Evolutionary conservation across 176 grass and related monocot species (phyloP), one percentile per base, ranked within the genome.

Genomic region (Areca catechu): DNA sequence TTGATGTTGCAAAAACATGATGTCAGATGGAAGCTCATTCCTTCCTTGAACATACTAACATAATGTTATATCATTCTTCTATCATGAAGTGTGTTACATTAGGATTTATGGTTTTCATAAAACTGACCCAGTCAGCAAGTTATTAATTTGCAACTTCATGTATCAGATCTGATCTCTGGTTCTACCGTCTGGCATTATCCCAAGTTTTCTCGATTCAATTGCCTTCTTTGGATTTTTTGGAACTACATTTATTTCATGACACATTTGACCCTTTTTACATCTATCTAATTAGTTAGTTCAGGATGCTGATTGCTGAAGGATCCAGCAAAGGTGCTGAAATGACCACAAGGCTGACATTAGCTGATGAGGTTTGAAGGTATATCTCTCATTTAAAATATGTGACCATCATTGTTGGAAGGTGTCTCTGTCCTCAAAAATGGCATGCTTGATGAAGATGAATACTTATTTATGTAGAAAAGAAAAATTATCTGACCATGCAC

Each of bases 311-410:
- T 50, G 53, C 86, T 90, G 86, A 90, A 81, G 59, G 86, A 96
- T 82, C 86, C 91, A 51, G 60, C 58, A 60, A 86, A 79, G 48
- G 74, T 96, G 64, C 52, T 70, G 20, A 86, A 53, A 90, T 86
- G 80, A 96, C 83, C 58, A 95, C 86, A 20, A 48, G 91, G 49
- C 79, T 70, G 53, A 79, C 86, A 74, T 57, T 95, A 57, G 67
- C 76, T 50, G 83, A 90, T n/a, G n/a, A n/a, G 68, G 80, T 86
- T 68, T 95, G 91, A 86, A 95, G 91, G 91, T 95, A 81, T 55
- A 24, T 24, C 3, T 24, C 23, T 24, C 23, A 24, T 24, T 24
- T 24, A 24, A 24, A 24, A 24, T 24, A 24, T 24, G 23, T 24
- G 23, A 24, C 23, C 3, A 27, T 5, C 25, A 5, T 27, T 27